Evolutionary conservation across 2,329 filamentous ascomycete species (phyloP).

Genomic region (Stemphylium lycopersici): DNA sequence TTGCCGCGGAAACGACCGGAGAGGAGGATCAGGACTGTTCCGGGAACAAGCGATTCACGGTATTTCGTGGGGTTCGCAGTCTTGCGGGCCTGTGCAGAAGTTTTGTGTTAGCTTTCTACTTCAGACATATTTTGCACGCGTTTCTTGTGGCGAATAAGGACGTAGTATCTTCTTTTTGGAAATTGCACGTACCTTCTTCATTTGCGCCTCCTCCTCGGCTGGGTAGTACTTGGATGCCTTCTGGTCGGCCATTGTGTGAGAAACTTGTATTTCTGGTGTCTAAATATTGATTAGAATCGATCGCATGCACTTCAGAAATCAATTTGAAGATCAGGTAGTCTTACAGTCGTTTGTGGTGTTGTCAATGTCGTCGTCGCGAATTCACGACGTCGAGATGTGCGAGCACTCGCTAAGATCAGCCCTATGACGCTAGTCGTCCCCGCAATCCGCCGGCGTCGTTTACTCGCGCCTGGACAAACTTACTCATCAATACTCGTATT

Average conservation of each 20-base stretch:
- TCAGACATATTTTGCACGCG: background rate
- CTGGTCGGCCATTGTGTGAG: constrained; percentile 52
- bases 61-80: constrained; percentile 84
- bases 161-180: background rate
- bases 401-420: constrained; percentile 28
- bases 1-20: constrained; percentile 99
- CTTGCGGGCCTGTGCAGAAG: constrained; percentile 81
- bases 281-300: constrained; percentile 8
- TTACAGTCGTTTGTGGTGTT: constrained; percentile 9
- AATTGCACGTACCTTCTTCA: constrained; percentile 83
- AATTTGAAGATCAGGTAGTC: background rate
- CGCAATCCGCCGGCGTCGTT: constrained; percentile 7
- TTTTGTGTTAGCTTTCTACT: constrained; percentile 11
- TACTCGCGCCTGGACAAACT: background rate
- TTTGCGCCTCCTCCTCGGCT: constrained; percentile 84
- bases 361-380: constrained; percentile 30
- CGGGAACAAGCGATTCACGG: constrained; percentile 87
- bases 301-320: background rate
- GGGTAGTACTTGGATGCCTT: constrained; percentile 99
- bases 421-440: constrained; percentile 22
- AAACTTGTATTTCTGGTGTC: background rate
- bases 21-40: constrained; percentile 96
- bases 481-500: background rate
- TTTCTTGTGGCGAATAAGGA: background rate
- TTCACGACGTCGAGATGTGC: constrained; percentile 27